phyloP scores from a whole-genome alignment of 805 yeast genomes.

The Komagataella mondaviorum region DNA sequence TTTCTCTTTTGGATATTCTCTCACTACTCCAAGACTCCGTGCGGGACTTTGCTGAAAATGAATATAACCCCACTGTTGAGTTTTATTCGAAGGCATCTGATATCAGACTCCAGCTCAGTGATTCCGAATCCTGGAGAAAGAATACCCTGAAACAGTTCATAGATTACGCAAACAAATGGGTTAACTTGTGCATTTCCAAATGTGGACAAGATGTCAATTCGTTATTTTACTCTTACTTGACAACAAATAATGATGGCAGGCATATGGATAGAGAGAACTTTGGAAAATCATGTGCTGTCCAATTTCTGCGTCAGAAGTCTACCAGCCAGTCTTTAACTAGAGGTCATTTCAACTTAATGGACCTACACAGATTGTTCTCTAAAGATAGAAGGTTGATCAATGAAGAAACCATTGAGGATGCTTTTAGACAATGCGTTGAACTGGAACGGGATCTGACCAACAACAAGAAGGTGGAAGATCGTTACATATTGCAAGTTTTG shows the following conservation, averaged over 20 bases:
- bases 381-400: not conserved
- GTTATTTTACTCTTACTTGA: constrained; percentile 64
- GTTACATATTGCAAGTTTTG: constrained; percentile 25
- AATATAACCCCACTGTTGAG: constrained; percentile 71
- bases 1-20: constrained; percentile 69
- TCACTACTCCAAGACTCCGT: constrained; percentile 68
- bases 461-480: not conserved
- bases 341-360: not conserved
- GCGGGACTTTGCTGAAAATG: constrained; percentile 71
- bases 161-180: constrained; percentile 55
- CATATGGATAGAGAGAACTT: constrained; percentile 2
- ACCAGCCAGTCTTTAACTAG: not conserved
- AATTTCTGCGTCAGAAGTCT: not conserved
- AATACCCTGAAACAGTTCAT: constrained; percentile 49
- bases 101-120: constrained; percentile 49
- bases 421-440: constrained; percentile 5
- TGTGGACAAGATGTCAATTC: constrained; percentile 68
- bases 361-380: not conserved
- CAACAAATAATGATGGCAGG: constrained; percentile 18
- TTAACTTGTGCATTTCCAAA: constrained; percentile 36
- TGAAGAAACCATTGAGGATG: constrained; percentile 10
- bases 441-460: constrained; percentile 4
- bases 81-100: constrained; percentile 32
- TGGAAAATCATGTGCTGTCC: not conserved
- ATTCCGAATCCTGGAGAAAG: constrained; percentile 63